These are phyloP conservation scores for Candida neerlandica DNA, from an alignment of 1,139 yeast genomes.

Conservation along the genomic window DNA sequence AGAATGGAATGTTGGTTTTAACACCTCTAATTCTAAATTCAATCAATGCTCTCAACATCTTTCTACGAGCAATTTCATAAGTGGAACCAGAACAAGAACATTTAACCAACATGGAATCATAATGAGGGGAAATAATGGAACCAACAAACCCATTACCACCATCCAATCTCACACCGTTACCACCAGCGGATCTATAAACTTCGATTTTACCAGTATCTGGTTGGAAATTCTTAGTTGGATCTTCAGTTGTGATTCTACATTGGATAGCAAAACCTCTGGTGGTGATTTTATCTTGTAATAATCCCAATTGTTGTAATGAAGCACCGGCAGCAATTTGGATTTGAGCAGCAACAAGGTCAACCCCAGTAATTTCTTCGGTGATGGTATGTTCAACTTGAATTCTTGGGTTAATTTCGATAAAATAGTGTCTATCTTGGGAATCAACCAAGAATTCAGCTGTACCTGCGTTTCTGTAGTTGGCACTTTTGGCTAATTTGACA, in stretches of 20 bases:
- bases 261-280: constrained; percentile 98
- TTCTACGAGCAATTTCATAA: constrained; percentile 93
- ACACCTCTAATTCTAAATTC: constrained; percentile 99
- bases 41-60: constrained; percentile 94
- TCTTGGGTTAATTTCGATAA: constrained; percentile 98
- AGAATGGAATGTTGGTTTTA: constrained; percentile 95
- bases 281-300: constrained; percentile 90
- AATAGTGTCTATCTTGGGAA: constrained; percentile 90
- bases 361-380: constrained; percentile 98
- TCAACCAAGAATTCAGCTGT: constrained; percentile 98
- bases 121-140: constrained; percentile 94
- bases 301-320: constrained; percentile 84
- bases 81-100: constrained; percentile 97
- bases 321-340: constrained; percentile 99
- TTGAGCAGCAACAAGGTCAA: constrained; percentile 97
- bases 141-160: constrained; percentile 99
- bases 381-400: constrained; percentile 98
- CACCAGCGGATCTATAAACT: constrained; percentile 98
- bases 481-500: constrained; percentile 83
- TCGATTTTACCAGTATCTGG: constrained; percentile 99
- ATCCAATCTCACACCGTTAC: constrained; percentile 97
- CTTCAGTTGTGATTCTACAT: constrained; percentile 99
- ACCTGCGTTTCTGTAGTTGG: constrained; percentile 96
- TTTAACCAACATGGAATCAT: constrained; percentile 97
- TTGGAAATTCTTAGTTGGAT: constrained; percentile 93